Evolutionary conservation across 1,284 basidiomycete genomes (phyloP).

Genomic region (Volvariella volvacea): DNA sequence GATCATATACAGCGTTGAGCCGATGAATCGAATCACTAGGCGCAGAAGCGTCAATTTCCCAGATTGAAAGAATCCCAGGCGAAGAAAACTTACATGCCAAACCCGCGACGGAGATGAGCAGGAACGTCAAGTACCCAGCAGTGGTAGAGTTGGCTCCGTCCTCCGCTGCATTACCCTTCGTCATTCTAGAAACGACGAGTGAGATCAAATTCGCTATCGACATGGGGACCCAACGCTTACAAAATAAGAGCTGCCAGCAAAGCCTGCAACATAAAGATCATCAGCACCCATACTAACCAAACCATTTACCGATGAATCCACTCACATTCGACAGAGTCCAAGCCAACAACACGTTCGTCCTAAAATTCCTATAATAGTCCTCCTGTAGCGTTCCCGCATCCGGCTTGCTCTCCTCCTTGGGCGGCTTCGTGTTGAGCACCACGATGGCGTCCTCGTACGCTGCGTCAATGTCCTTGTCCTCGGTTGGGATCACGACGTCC

Average conservation of each 20-base stretch:
- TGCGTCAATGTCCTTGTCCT: constrained; percentile 82
- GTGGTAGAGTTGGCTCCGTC: constrained; percentile 45
- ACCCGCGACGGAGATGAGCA: constrained; percentile 80
- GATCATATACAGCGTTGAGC: constrained; percentile 72
- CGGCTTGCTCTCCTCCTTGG: constrained; percentile 56
- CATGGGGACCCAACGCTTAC: constrained; percentile 40
- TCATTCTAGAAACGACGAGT: constrained; percentile 26
- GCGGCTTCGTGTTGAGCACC: constrained; percentile 68
- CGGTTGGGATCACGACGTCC: constrained; percentile 74
- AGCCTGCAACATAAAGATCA: constrained; percentile 32
- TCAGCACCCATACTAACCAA: not conserved
- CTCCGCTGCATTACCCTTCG: constrained; percentile 40
- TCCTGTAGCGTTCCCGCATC: constrained; percentile 73
- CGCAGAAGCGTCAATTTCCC: not conserved
- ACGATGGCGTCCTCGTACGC: constrained; percentile 83
- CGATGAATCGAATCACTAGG: constrained; percentile 75
- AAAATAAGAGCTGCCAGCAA: constrained; percentile 70
- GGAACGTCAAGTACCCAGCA: constrained; percentile 76
- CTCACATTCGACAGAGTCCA: constrained; percentile 80
- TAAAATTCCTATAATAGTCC: constrained; percentile 84
- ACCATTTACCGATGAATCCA: not conserved
- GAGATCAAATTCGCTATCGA: not conserved
- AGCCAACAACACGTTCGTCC: constrained; percentile 81
- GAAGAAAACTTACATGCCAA: constrained; percentile 61
- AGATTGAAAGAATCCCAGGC: not conserved